Percentiles rank a stretch among this genome's conserved stretches.
These are phyloP conservation scores for Colletotrichum australisinense DNA, from an alignment of 2,329 filamentous ascomycete species.

Conservation along the genomic window DNA sequence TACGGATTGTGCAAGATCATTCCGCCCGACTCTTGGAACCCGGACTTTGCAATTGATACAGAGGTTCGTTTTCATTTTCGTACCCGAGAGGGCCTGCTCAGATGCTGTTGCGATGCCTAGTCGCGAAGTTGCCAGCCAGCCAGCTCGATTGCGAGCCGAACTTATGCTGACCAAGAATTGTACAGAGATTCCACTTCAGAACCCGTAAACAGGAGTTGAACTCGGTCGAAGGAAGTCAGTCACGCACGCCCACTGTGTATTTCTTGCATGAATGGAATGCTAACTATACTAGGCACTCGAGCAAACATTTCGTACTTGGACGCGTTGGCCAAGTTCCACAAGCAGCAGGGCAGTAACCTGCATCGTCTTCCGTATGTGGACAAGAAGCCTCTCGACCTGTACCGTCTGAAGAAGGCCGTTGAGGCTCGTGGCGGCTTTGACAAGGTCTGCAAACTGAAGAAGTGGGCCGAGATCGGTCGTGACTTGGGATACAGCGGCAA, in stretches of 20 bases:
- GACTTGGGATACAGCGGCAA: conserved; percentile 98
- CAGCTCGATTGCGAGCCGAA: not conserved
- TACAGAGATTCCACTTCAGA: conserved; percentile 93
- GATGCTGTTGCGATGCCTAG: not conserved
- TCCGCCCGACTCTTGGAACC: conserved; percentile 93
- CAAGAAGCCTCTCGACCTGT: conserved; percentile 95
- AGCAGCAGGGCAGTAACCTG: conserved; percentile 92
- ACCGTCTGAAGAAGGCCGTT: conserved; percentile 96
- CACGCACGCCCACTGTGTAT: conserved; percentile 1
- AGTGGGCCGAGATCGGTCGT: conserved; percentile 98
- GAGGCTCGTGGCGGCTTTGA: conserved; percentile 96
- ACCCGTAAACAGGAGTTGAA: conserved; percentile 97
- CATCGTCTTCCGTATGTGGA: conserved; percentile 97
- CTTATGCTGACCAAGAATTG: not conserved
- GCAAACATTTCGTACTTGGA: conserved; percentile 97
- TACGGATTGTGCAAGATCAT: conserved; percentile 97
- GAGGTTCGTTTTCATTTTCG: conserved; percentile 69
- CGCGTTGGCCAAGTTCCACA: conserved; percentile 95
- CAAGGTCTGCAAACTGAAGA: conserved; percentile 96
- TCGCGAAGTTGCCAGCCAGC: not conserved
- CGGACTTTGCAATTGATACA: conserved; percentile 94
- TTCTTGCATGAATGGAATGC: conserved; percentile 25
- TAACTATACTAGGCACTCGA: conserved; percentile 78
- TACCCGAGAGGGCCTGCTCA: not conserved
- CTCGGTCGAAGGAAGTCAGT: conserved; percentile 95